Percentiles rank a stretch among this genome's conserved stretches.
Evolutionary conservation across 2,329 filamentous ascomycete species (phyloP).

Genomic region (Apiospora malaysiana): DNA sequence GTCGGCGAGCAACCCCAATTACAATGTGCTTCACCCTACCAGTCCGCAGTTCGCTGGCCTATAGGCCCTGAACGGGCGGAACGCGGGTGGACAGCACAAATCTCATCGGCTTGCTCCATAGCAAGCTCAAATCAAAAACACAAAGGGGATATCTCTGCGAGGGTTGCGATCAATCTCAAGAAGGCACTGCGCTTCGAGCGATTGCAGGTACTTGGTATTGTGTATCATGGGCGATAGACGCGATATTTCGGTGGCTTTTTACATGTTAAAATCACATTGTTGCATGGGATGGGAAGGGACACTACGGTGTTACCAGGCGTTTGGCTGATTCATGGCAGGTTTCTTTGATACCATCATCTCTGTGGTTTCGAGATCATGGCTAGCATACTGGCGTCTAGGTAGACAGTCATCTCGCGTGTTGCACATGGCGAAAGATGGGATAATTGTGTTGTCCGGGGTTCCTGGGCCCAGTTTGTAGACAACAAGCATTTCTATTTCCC

Average conservation of each 20-base stretch:
- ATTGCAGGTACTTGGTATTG: constrained; percentile 2
- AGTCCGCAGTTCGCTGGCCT: constrained; percentile 42
- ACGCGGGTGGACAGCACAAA: neutral
- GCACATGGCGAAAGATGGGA: constrained; percentile 1
- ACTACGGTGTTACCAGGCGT: constrained; percentile 13
- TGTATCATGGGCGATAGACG: constrained; percentile 8
- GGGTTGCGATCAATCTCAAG: neutral
- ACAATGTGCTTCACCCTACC: constrained; percentile 40
- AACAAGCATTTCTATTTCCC: neutral
- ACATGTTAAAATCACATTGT: constrained; percentile 12
- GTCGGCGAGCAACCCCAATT: constrained; percentile 33
- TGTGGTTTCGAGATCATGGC: constrained; percentile 6
- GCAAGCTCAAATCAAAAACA: neutral
- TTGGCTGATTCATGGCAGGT: constrained; percentile 13
- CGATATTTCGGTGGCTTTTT: constrained; percentile 2
- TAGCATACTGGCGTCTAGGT: constrained; percentile 10
- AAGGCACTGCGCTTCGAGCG: neutral
- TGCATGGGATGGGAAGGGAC: constrained; percentile 10
- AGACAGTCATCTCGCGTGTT: constrained; percentile 4
- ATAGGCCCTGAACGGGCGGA: constrained; percentile 26
- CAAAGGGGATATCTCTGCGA: no score
- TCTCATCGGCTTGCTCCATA: neutral
- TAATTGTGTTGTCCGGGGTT: constrained; percentile 3
- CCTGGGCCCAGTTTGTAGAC: neutral
- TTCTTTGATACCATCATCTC: neutral